Conservation (phyloP, 345 rosid genomes). For the Garcia nutans region DNA sequence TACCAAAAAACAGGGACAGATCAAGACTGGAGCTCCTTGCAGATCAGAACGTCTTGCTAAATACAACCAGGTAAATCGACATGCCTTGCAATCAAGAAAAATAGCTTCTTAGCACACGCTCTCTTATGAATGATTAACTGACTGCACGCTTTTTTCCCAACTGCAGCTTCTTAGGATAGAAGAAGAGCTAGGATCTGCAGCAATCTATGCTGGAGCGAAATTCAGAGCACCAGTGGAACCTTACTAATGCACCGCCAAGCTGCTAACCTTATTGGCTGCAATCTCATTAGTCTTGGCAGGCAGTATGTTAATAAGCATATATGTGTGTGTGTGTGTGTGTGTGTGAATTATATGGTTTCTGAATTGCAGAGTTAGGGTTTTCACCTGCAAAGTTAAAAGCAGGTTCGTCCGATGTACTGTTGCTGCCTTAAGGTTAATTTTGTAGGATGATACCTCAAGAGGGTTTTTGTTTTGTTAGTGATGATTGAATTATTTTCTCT, state of each 20-base stretch:
- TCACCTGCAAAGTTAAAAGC: background rate
- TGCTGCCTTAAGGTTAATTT: background rate
- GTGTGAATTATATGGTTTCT: background rate
- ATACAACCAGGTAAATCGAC: constrained; percentile 64
- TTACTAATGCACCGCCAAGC: constrained; percentile 24
- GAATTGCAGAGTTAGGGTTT: background rate
- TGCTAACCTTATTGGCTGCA: background rate
- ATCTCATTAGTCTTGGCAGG: background rate
- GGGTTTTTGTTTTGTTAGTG: background rate
- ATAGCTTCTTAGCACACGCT: background rate
- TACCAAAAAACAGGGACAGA: constrained; percentile 65
- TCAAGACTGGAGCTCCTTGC: constrained; percentile 98
- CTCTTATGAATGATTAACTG: background rate
- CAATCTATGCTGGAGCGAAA: constrained; percentile 48
- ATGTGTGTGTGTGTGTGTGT: background rate
- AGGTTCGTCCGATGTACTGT: too few relatives aligned
- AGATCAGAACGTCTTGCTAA: constrained; percentile 97
- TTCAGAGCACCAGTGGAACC: constrained; percentile 54
- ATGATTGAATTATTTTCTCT: background rate
- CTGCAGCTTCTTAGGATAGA: constrained; percentile 57
- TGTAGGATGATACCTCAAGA: background rate
- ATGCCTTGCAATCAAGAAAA: background rate
- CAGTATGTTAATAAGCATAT: background rate
- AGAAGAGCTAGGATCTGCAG: constrained; percentile 52
- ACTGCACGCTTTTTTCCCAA: background rate